These are phyloP conservation scores for Coemansia sp. DNA, from an alignment of 192 early-diverging fungal species.

Conservation along the genomic window DNA sequence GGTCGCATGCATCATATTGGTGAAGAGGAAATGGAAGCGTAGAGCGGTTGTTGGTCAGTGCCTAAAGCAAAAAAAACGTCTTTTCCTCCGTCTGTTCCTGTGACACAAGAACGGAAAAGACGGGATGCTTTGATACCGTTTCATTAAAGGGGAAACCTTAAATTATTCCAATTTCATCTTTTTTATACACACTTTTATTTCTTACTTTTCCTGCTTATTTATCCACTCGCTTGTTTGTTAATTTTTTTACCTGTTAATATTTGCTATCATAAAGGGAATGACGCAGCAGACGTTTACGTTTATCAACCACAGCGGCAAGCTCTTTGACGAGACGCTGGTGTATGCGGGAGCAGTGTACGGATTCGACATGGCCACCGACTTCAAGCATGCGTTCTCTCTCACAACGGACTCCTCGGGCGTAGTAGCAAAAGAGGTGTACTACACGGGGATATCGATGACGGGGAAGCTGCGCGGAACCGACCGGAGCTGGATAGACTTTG, in stretches of 20 bases:
- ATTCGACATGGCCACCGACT: constrained; percentile 12
- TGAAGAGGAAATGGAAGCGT: too few species aligned
- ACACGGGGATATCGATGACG: constrained; percentile 17
- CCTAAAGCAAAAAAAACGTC: neutral
- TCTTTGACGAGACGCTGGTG: constrained; percentile 16
- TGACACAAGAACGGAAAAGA: neutral
- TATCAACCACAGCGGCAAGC: constrained; percentile 23
- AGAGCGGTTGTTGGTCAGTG: too few species aligned
- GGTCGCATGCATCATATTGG: too few species aligned
- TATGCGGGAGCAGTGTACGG: constrained; percentile 21
- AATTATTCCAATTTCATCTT: neutral
- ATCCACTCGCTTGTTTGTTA: neutral
- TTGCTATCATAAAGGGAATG: neutral
- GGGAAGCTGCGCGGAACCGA: constrained; percentile 8
- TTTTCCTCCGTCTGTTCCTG: neutral
- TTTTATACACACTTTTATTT: neutral
- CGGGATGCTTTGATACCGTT: too few species aligned
- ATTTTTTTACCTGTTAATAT: neutral
- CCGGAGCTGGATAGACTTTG: constrained; percentile 18
- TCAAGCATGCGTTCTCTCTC: constrained; percentile 15
- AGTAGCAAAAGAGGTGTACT: constrained; percentile 14
- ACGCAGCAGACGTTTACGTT: constrained; percentile 19
- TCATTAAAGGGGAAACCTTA: too few species aligned
- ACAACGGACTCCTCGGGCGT: constrained; percentile 8
- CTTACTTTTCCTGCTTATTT: neutral